Conservation (phyloP, 2,329 filamentous ascomycete species). For the Coleophoma crateriformis region DNA sequence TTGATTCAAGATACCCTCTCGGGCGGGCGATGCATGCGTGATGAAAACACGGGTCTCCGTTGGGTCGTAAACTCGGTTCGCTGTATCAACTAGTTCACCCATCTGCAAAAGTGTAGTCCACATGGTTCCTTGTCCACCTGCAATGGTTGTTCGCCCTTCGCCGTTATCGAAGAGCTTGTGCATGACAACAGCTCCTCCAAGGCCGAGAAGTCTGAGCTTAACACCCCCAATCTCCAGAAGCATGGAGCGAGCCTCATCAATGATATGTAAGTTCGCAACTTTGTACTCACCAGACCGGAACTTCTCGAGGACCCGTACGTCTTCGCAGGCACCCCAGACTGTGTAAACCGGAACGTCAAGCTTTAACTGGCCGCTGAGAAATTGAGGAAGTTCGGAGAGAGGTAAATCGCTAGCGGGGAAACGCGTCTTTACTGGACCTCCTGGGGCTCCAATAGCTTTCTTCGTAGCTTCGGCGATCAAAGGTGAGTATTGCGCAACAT, state of each 20-base stretch:
- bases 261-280: slow-evolving; percentile 94
- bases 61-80: slow-evolving; percentile 96
- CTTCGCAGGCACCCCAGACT: slow-evolving; percentile 97
- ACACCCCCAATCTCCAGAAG: slow-evolving; percentile 91
- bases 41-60: slow-evolving; percentile 96
- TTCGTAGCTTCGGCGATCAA: slow-evolving; percentile 76
- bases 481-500: slow-evolving; percentile 97
- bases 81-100: slow-evolving; percentile 95
- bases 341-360: slow-evolving; percentile 97
- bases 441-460: slow-evolving; percentile 59
- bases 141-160: slow-evolving; percentile 95
- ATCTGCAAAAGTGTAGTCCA: slow-evolving; percentile 98
- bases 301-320: slow-evolving; percentile 95
- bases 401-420: slow-evolving; percentile 78
- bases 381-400: slow-evolving; percentile 85
- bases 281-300: slow-evolving; percentile 98
- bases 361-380: slow-evolving; percentile 82
- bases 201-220: slow-evolving; percentile 86
- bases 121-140: slow-evolving; percentile 97
- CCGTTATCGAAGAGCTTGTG: slow-evolving; percentile 99
- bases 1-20: slow-evolving; percentile 95
- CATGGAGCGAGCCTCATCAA: slow-evolving; percentile 95
- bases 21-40: slow-evolving; percentile 92
- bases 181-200: slow-evolving; percentile 97
- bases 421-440: slow-evolving; percentile 78